Percentiles rank a stretch among this genome's conserved stretches.
phyloP scores from a whole-genome alignment of 345 rosid species.

The Physaria fendleri region DNA sequence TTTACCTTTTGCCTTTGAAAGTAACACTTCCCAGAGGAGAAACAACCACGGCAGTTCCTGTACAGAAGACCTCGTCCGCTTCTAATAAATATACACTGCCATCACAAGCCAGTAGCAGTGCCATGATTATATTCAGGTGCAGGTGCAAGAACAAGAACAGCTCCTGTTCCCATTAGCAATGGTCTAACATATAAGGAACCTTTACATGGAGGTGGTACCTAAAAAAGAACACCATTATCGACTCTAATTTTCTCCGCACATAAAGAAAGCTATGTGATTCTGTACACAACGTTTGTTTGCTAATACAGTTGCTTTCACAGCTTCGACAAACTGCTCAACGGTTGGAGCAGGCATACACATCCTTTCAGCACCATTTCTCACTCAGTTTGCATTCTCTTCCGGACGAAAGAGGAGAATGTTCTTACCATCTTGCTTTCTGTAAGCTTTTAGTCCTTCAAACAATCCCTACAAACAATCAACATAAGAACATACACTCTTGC shows the following conservation, averaged over 20 bases:
- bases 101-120: background rate
- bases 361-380: slow-evolving; percentile 75
- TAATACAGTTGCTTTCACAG: slow-evolving; percentile 71
- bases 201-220: slow-evolving; percentile 92
- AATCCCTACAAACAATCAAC: no score
- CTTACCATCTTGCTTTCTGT: no score
- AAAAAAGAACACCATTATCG: slow-evolving; percentile 13
- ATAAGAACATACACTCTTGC: no score
- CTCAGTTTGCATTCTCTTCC: no score
- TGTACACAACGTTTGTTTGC: slow-evolving; percentile 94
- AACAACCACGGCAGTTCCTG: slow-evolving; percentile 94
- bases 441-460: no score
- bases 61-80: slow-evolving; percentile 95
- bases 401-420: no score
- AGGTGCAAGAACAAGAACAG: slow-evolving; percentile 97
- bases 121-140: slow-evolving; percentile 87
- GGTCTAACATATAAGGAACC: slow-evolving; percentile 90
- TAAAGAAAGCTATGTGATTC: no score
- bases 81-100: slow-evolving; percentile 51
- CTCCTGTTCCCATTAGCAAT: slow-evolving; percentile 93
- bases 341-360: slow-evolving; percentile 88
- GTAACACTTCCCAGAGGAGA: slow-evolving; percentile 95
- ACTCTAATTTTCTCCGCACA: background rate
- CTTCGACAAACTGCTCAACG: slow-evolving; percentile 71
- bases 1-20: slow-evolving; percentile 64